Evolutionary conservation across 2,329 filamentous ascomycete species (phyloP), one percentile per base, ranked within the genome.

Genomic region (Sclerotinia minor): DNA sequence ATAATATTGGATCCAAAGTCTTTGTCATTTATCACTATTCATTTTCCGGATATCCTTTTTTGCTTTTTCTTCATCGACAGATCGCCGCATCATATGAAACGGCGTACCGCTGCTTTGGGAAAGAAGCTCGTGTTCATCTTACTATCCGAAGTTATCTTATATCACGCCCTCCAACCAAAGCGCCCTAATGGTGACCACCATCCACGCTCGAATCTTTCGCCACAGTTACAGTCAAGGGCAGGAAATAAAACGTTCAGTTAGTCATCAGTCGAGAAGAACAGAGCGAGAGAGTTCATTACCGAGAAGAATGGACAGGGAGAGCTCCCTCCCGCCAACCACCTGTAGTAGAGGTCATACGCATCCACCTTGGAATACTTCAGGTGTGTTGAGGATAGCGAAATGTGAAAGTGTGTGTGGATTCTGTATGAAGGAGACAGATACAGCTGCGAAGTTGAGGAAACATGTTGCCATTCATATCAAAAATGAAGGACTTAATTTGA

Each of bases 381-480:
- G 74, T 7, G 61, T 75, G 3, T 59, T 76, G 29, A 68, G 70
- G 26, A 74, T 76, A 41, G 73, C 73, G 5, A 75, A 74, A 64
- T 76, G 74, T 63, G 73, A 76, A 60, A 72, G 70, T 3, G 67
- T 76, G 1, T 76, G 74, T 73, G 73, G 74, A 24, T 75, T 75
- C 53, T 76, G 74, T 60, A 72, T 74, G 65, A 76, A 75, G 59
- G 73, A 76, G 65, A 75, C 74, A 7, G 73, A 75, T 64, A 75
- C 74, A 6, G 74, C 74, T 41, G 73, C 73, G 52, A 75, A 76
- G 66, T 67, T 76, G 19, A 71, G 74, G 67, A 76, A 76, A 74
- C 74, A 76, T 70, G 74, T 75, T 50, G 73, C 73, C 4, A 74
- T 75, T 59, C 73, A 76, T 68, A 75, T 76, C 58, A 75, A 75